These are phyloP conservation scores for Microbotryum saponariae DNA, from an alignment of 1,284 basidiomycete genomes.

Conservation along the genomic window DNA sequence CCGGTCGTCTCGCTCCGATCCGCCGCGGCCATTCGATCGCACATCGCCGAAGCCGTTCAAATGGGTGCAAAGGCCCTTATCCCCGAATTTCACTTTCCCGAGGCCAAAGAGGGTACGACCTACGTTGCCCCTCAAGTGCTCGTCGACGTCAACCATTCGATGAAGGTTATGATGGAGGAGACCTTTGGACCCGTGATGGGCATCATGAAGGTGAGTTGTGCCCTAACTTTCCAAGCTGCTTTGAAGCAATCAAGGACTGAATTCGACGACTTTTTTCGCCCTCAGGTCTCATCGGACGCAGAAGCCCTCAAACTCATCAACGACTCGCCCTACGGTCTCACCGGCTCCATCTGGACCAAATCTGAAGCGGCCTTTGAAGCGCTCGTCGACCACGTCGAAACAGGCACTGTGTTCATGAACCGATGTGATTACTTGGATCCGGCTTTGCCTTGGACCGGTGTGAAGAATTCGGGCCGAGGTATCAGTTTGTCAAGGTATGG, in stretches of 20 bases:
- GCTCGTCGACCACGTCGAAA: conserved; percentile 66
- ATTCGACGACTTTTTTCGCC: background rate
- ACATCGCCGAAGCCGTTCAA: conserved; percentile 69
- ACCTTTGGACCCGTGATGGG: conserved; percentile 71
- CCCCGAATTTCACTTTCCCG: conserved; percentile 60
- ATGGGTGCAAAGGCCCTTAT: conserved; percentile 71
- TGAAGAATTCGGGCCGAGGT: conserved; percentile 85
- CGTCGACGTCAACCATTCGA: conserved; percentile 77
- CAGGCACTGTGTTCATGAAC: conserved; percentile 89
- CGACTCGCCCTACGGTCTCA: conserved; percentile 89
- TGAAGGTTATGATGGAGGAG: conserved; percentile 81
- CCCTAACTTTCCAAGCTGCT: background rate
- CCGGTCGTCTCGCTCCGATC: conserved; percentile 83
- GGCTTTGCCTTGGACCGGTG: conserved; percentile 84
- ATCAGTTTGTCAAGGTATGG: conserved; percentile 81
- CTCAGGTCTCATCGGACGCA: conserved; percentile 64
- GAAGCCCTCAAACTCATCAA: conserved; percentile 88
- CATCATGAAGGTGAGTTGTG: conserved; percentile 64
- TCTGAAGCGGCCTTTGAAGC: conserved; percentile 57
- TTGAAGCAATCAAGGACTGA: background rate
- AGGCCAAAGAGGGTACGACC: conserved; percentile 63
- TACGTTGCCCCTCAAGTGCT: conserved; percentile 85
- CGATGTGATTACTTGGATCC: conserved; percentile 76
- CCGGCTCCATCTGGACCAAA: conserved; percentile 87
- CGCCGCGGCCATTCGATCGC: conserved; percentile 73